Evolutionary conservation across 2,329 filamentous ascomycete genomes (phyloP), one percentile per base, ranked within the genome.

Genomic region (Pleurostoma richardsiae): DNA sequence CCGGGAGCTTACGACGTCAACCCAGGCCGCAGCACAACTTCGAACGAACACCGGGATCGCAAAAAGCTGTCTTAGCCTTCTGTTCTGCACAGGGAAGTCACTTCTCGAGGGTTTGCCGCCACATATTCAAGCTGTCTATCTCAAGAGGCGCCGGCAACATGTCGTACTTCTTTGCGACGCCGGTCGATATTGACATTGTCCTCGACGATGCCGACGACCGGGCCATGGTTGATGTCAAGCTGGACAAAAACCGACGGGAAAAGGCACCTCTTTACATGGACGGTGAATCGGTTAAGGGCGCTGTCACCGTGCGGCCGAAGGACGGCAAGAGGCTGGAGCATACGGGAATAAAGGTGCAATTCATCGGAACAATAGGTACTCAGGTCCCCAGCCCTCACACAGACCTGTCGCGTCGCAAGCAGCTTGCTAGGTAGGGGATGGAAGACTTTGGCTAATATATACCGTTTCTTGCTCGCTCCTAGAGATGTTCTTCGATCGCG

Each of bases 401-500:
- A 19, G 19, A 19, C 19, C n/a, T n/a, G 29, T 30, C 28, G 28
- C 39, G 33, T 43, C 30, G 7, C 40, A 19, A 46, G 30, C 48
- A 46, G 45, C 33, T 47, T 10, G 19, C 19, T 19, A 19, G 19
- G 19, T 19, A 19, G 19, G 19, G 19, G 19, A 19, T 19, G 33
- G 33, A 36, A 36, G 33, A 36, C 33, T 36, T 36, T 36, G 33
- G 33, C 42, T 30, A 43, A 41, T 27, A 39, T 19, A 19, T 19
- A 19, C 19, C 19, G 19, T 19, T 19, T 19, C 19, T 8, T 36
- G 33, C 38, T n/a, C n/a, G 43, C 48, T 47, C 36, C 52, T 19
- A 95, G 94, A 99, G 69, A 99, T 99, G 94, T 99, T 97, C 80
- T 99, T 96, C 70, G 94, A 99, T 68, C 89, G 94, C 63, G 92